Conservation (phyloP, 345 rosid species). For the Mangifera indica region DNA sequence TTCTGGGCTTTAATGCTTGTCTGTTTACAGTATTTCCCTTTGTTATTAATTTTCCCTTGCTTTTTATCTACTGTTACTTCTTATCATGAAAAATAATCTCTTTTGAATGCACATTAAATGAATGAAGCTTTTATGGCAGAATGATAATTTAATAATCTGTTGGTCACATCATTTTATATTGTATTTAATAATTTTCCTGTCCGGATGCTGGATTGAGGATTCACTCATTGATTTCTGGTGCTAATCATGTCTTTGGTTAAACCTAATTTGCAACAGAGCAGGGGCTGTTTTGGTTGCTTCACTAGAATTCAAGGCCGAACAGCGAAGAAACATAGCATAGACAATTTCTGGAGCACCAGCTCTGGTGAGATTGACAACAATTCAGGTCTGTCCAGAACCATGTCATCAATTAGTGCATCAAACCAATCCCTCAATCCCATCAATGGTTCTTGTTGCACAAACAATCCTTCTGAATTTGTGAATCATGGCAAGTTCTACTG, state of each 20-base stretch:
- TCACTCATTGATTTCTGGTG: slow-evolving; percentile 20
- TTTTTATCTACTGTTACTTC: background rate
- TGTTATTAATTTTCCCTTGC: background rate
- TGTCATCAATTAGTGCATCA: slow-evolving; percentile 49
- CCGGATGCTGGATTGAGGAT: background rate
- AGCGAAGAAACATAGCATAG: slow-evolving; percentile 45
- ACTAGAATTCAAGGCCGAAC: slow-evolving; percentile 43
- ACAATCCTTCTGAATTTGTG: slow-evolving; percentile 62
- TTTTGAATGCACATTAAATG: background rate
- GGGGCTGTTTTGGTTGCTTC: slow-evolving; percentile 91
- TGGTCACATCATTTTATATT: background rate
- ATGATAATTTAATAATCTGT: background rate
- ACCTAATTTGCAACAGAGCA: slow-evolving; percentile 79
- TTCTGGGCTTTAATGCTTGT: background rate
- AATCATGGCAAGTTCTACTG: slow-evolving; percentile 58
- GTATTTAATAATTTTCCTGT: background rate
- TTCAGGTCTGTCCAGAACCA: slow-evolving; percentile 52
- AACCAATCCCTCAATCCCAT: slow-evolving; percentile 39
- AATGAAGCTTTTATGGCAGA: background rate
- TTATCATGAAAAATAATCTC: background rate
- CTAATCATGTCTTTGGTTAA: slow-evolving; percentile 39
- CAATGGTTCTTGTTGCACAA: slow-evolving; percentile 40
- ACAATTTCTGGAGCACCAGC: slow-evolving; percentile 67
- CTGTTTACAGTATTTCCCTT: background rate
- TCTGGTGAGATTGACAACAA: slow-evolving; percentile 60